Evolutionary conservation across 1,284 basidiomycete genomes (phyloP).

Genomic region (Exobasidium rhododendri): DNA sequence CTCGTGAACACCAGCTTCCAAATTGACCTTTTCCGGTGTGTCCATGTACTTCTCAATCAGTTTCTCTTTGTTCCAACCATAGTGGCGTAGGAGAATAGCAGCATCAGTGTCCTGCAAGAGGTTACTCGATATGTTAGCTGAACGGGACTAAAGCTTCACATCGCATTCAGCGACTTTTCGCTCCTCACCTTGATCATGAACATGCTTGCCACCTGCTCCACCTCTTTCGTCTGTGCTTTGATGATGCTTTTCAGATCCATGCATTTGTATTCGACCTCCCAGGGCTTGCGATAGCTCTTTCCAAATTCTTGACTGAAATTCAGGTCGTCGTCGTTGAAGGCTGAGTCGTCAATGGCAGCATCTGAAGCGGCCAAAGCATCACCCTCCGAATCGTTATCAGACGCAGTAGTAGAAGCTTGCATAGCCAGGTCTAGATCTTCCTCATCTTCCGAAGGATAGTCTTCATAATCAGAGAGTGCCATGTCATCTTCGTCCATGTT

Average conservation of each 20-base stretch:
- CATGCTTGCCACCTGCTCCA: conserved; percentile 50
- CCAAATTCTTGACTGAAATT: conserved; percentile 20
- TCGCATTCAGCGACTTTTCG: conserved; percentile 12
- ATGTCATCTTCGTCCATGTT: conserved; percentile 48
- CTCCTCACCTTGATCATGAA: conserved; percentile 47
- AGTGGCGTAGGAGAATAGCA: conserved; percentile 75
- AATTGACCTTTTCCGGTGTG: conserved; percentile 38
- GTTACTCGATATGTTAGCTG: too few relatives aligned
- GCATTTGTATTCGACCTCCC: conserved; percentile 47
- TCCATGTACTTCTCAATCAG: conserved; percentile 60
- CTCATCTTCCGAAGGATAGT: conserved; percentile 13
- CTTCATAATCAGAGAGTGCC: conserved; percentile 9
- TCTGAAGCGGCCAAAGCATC: conserved; percentile 13
- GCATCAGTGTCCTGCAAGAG: conserved; percentile 61
- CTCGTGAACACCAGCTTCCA: conserved; percentile 48
- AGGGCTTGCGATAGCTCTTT: conserved; percentile 37
- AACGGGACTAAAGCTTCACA: conserved; percentile 21
- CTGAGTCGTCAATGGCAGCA: conserved; percentile 18
- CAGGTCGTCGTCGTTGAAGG: conserved; percentile 30
- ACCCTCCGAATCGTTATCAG: not conserved
- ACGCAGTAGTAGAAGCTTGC: conserved; percentile 2
- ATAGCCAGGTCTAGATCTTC: conserved; percentile 6
- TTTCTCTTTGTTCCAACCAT: conserved; percentile 92
- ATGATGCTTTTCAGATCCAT: conserved; percentile 35
- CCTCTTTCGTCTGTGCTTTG: conserved; percentile 42